Evolutionary conservation across 768 basidiomycete species (phyloP).

Genomic region (Dictyophora rubrovolvata): DNA sequence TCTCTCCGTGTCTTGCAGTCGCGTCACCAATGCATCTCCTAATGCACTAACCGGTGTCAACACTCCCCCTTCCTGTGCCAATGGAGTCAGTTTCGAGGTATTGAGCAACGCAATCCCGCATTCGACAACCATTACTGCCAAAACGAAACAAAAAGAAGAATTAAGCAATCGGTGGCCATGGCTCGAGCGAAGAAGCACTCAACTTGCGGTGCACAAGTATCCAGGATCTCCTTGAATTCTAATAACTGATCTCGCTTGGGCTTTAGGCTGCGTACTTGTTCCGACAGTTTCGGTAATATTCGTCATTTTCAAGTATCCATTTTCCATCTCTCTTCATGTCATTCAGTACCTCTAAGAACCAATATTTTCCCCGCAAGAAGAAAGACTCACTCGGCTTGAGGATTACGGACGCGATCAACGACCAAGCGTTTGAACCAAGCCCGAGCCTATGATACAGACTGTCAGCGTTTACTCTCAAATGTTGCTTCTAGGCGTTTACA

Average conservation of each 20-base stretch:
- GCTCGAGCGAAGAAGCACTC: not conserved
- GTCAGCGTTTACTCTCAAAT: no score
- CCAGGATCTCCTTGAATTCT: constrained; percentile 70
- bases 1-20: constrained; percentile 48
- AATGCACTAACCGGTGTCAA: constrained; percentile 79
- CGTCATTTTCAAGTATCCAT: constrained; percentile 50
- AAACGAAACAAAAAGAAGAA: not conserved
- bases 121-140: constrained; percentile 65
- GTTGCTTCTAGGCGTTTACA: not conserved
- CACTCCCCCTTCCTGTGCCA: constrained; percentile 61
- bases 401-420: constrained; percentile 49
- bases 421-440: constrained; percentile 43
- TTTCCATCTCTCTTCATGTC: constrained; percentile 39
- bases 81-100: constrained; percentile 40
- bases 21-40: constrained; percentile 61
- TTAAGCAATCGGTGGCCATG: not conserved
- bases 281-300: constrained; percentile 62
- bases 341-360: not conserved
- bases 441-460: constrained; percentile 33
- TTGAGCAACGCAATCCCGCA: constrained; percentile 59
- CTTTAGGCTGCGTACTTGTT: constrained; percentile 23
- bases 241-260: constrained; percentile 51
- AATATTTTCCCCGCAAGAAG: not conserved
- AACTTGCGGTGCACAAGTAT: constrained; percentile 48
- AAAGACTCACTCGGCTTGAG: constrained; percentile 49